These are phyloP conservation scores for Graphiopsis chlorocephala DNA, from an alignment of 2,329 filamentous ascomycete genomes.

Conservation along the genomic window DNA sequence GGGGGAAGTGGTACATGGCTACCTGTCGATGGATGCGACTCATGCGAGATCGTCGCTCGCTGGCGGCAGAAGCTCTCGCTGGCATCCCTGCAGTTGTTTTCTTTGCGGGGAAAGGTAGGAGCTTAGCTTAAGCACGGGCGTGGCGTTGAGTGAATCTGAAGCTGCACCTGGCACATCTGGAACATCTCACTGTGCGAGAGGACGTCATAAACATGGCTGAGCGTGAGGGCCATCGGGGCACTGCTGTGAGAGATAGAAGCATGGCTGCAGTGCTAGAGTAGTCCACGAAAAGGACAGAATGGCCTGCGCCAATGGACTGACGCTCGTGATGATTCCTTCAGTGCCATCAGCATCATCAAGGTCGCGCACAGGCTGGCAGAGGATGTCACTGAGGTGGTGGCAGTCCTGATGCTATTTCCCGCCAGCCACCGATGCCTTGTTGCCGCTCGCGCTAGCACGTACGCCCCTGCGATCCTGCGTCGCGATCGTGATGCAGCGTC, in stretches of 20 bases:
- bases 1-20: background rate
- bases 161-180: conserved; percentile 1
- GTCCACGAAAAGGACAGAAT: background rate
- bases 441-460: conserved; percentile 2
- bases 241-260: background rate
- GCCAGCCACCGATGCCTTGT: conserved; percentile 1
- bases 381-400: background rate
- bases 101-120: conserved; percentile 6
- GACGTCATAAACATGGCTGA: background rate
- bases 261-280: background rate
- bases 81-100: conserved; percentile 2
- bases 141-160: background rate
- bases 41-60: background rate
- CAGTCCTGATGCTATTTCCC: background rate
- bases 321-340: background rate
- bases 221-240: background rate
- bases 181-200: background rate
- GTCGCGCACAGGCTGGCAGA: background rate
- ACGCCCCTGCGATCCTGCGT: conserved; percentile 12
- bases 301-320: background rate
- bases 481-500: conserved; percentile 6
- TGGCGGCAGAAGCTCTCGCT: background rate
- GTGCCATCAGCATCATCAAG: background rate
- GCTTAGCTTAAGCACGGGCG: conserved; percentile 8
- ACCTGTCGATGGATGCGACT: background rate